phyloP scores from a whole-genome alignment of 78 protist species.

The Carpediemonas membranifera region DNA sequence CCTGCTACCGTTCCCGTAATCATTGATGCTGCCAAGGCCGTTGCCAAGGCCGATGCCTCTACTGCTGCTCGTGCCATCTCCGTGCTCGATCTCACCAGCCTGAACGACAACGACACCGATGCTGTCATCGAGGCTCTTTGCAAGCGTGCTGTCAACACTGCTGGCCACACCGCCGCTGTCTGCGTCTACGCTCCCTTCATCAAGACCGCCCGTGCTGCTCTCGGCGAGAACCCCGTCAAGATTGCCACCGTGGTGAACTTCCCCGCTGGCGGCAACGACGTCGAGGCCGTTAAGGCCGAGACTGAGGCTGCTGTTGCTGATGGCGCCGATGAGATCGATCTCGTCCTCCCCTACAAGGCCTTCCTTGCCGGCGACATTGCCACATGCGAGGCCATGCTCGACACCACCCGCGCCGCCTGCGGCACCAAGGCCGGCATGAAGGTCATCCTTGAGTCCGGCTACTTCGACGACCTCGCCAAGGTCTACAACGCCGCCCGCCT shows the following conservation, averaged over 20 bases:
- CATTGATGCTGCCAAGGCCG: too few species aligned
- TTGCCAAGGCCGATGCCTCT: too few species aligned
- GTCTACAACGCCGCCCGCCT: too few species aligned
- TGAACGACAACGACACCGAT: slow-evolving; percentile 27
- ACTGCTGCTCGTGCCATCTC: slow-evolving; percentile 7
- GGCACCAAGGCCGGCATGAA: too few species aligned
- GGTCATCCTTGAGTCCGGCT: slow-evolving; percentile 26
- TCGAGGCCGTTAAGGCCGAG: too few species aligned
- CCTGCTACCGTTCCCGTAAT: too few species aligned
- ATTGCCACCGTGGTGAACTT: slow-evolving; percentile 30
- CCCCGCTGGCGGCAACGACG: slow-evolving; percentile 17
- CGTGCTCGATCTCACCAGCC: slow-evolving; percentile 15
- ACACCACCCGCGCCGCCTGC: background rate
- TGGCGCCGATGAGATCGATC: slow-evolving; percentile 33
- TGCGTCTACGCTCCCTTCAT: slow-evolving; percentile 26
- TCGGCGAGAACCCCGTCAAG: slow-evolving; percentile 13
- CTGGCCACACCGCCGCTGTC: slow-evolving; percentile 16
- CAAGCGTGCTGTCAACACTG: background rate
- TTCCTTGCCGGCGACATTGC: too few species aligned
- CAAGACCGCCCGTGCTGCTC: background rate
- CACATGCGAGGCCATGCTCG: background rate
- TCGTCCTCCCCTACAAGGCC: too few species aligned
- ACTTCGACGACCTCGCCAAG: background rate
- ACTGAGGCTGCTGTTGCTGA: slow-evolving; percentile 16
- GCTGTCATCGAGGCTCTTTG: slow-evolving; percentile 7